Evolutionary conservation across 495 filamentous ascomycete genomes (phyloP).

Genomic region (Aspergillus saccharolyticus): DNA sequence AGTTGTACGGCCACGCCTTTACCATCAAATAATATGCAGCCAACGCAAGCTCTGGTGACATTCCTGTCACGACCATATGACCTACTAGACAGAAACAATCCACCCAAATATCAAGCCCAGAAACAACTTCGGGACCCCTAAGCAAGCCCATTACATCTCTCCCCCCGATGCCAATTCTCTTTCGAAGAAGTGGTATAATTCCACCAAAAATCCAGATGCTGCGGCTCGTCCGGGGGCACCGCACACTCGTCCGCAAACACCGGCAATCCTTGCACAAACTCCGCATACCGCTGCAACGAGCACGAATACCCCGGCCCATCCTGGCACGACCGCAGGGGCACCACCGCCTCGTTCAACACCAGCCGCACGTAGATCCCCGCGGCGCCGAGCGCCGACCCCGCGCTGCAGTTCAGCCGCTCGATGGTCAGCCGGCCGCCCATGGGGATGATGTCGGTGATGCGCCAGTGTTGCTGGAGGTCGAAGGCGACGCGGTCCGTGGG

Average conservation of each 20-base stretch:
- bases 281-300: constrained; percentile 15
- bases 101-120: too few relatives aligned
- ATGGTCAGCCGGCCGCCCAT: constrained; percentile 48
- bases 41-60: too few relatives aligned
- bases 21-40: too few relatives aligned
- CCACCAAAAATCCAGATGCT: constrained; percentile 25
- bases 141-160: constrained; percentile 4
- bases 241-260: constrained; percentile 13
- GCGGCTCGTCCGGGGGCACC: constrained; percentile 14
- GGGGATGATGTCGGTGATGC: constrained; percentile 46
- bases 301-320: constrained; percentile 23
- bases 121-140: too few relatives aligned
- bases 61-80: not conserved
- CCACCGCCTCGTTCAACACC: constrained; percentile 24
- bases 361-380: constrained; percentile 21
- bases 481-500: constrained; percentile 36
- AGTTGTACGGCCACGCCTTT: too few relatives aligned
- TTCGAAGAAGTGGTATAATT: constrained; percentile 13
- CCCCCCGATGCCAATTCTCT: not conserved
- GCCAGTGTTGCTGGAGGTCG: constrained; percentile 31
- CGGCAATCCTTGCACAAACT: constrained; percentile 12
- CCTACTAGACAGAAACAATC: not conserved
- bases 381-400: constrained; percentile 29
- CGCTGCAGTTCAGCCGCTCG: constrained; percentile 37
- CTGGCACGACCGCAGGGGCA: constrained; percentile 18